phyloP scores from a whole-genome alignment of 257 asterid genomes.

The Apocynum venetum region DNA sequence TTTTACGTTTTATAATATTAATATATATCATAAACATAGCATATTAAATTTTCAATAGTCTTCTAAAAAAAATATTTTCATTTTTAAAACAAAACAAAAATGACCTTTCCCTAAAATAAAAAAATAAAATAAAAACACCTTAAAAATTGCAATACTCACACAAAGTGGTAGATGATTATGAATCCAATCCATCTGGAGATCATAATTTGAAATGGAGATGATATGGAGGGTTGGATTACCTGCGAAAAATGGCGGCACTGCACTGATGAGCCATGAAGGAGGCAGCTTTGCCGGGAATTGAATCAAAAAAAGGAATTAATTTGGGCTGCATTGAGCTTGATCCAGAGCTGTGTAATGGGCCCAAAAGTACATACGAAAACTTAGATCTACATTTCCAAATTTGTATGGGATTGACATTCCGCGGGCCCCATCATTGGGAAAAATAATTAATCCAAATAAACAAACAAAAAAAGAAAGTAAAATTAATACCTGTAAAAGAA shows the following conservation, averaged over 20 bases:
- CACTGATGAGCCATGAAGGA: conserved; percentile 12
- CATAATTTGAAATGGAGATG: not conserved
- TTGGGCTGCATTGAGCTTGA: conserved; percentile 20
- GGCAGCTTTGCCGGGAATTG: conserved; percentile 12
- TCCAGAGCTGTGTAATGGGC: conserved; percentile 16
- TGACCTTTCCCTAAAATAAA: not conserved
- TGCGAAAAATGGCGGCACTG: conserved; percentile 14
- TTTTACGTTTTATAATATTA: too few relatives aligned
- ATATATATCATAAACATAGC: too few relatives aligned
- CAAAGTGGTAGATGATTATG: not conserved
- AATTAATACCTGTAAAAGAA: conserved; percentile 18
- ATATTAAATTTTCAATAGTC: too few relatives aligned
- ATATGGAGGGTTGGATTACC: not conserved
- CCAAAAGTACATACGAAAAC: not conserved
- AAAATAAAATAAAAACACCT: not conserved
- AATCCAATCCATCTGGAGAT: not conserved
- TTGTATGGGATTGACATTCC: too few relatives aligned
- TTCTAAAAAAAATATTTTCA: too few relatives aligned
- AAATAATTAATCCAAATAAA: too few relatives aligned
- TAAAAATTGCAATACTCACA: too few relatives aligned
- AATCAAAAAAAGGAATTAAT: conserved; percentile 20
- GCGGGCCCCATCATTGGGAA: not conserved
- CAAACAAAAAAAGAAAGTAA: too few relatives aligned
- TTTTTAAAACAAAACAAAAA: too few relatives aligned
- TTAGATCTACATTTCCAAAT: too few relatives aligned